Evolutionary conservation across 495 filamentous ascomycete genomes (phyloP).

Genomic region (Platismatia glauca): DNA sequence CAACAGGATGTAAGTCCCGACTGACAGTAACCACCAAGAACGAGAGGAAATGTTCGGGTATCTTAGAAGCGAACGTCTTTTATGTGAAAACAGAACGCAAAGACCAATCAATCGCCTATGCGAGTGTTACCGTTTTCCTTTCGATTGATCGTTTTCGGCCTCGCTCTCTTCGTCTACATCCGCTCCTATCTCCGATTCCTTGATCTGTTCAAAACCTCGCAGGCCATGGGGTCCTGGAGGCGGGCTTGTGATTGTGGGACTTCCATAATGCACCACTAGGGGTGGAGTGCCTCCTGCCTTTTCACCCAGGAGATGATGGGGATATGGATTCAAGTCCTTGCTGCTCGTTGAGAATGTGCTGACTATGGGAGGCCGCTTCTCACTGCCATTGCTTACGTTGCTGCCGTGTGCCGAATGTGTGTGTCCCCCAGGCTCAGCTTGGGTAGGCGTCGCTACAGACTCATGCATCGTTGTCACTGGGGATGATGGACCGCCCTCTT

Average conservation of each 20-base stretch:
- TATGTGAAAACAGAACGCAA: not conserved
- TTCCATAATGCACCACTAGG: slow-evolving; percentile 55
- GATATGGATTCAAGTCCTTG: slow-evolving; percentile 64
- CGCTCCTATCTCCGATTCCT: slow-evolving; percentile 3
- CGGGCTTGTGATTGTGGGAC: slow-evolving; percentile 37
- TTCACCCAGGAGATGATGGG: slow-evolving; percentile 50
- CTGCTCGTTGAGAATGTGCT: slow-evolving; percentile 70
- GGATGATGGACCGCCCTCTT: slow-evolving; percentile 15
- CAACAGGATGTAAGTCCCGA: not conserved
- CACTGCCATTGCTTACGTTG: slow-evolving; percentile 30
- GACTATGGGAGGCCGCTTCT: slow-evolving; percentile 54
- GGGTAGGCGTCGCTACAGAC: slow-evolving; percentile 44
- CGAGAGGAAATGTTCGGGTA: slow-evolving; percentile 16
- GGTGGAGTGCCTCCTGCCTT: slow-evolving; percentile 51
- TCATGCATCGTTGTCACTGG: slow-evolving; percentile 15
- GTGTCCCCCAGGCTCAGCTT: slow-evolving; percentile 37
- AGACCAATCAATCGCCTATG: not conserved
- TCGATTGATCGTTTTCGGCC: slow-evolving; percentile 2
- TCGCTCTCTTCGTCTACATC: slow-evolving; percentile 4
- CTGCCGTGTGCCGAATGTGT: slow-evolving; percentile 32
- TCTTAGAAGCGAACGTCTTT: slow-evolving; percentile 18
- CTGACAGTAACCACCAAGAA: slow-evolving; percentile 2
- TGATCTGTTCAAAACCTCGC: slow-evolving; percentile 10
- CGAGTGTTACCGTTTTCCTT: not conserved
- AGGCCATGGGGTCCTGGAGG: slow-evolving; percentile 8